Evolutionary conservation across 495 filamentous ascomycete genomes (phyloP), one percentile per base, ranked within the genome.

Genomic region (Tuber melanosporum): DNA sequence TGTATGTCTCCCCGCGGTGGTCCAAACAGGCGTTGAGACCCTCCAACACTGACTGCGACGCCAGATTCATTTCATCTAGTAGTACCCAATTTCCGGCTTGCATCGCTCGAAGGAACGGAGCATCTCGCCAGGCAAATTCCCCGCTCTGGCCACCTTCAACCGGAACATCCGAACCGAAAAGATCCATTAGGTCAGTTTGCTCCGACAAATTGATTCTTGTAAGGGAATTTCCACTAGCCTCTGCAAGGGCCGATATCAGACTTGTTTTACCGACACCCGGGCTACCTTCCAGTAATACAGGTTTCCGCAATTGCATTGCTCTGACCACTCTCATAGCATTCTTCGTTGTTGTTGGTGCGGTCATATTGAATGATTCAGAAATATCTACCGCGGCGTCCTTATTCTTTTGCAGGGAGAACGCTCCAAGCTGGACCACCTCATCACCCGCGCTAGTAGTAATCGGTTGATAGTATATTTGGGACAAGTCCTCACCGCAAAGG

Each of bases 231-330:
- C 93, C 93, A 78, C 92, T 89, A 42, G 92, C 90, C 77, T 87
- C 87, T 1, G 95, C 92, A 72, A 98, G 87, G 8, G 94, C 95
- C 32, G 91, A 91, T 7, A 99, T 88, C 12, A 99, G 88, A 22
- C 94, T 96, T 0, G 96, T 99, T 85, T 99, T 99, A 71, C 96
- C 96, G 70, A 99, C 96, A 79, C 96, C 96, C 36, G 96, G 96
- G 79, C 91, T 97, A 47, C 96, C 96, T 85, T 99, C 96, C 41
- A 99, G 87, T 36, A 99, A 87, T 73, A 98, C 94, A 42, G 96
- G 94, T 80, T 97, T 98, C 39, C 89, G 88, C 3, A 95, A 88
- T 81, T 96, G 94, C 72, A 98, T 86, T n/a, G 95, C 96, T 74
- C 96, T 89, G 71, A 94, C 88, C 43, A 99, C 91, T 83, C 94